Base-by-base conservation (phyloP, 768 basidiomycete genomes). In the Tephrocybe sp. region DNA sequence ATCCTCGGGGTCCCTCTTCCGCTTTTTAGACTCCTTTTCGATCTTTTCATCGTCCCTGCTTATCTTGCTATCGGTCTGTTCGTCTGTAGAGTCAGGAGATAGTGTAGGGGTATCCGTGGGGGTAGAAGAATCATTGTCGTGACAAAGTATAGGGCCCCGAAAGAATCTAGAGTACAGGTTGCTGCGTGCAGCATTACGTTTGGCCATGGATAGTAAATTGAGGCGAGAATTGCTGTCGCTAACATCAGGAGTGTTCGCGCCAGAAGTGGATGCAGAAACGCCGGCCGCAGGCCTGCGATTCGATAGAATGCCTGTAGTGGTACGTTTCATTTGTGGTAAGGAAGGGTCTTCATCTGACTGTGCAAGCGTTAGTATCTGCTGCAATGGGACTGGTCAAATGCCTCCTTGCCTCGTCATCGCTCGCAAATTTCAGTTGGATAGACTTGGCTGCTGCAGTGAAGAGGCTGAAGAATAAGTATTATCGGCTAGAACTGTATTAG, bases 401-500 rank as follows among this genome's bases (percentile, higher is more conserved):
- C n/a, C 11, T 41, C 18, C 13, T 44, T 60, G 60, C 73, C 37
- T 68, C 76, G 15, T 79, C 79, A 30, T 78, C 77, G 45, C 73
- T 75, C 16, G 74, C 64, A 48, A 86, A 62, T 61, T 83, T 84
- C 34, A 94, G 76, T 49, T 84, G 81, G 45, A 97, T 91, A 23
- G 89, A 81, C 54, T 85, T 86, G 0, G 93, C 85, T 16, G 93
- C 91, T 12, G 86, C 83, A 1, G 85, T 71, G 65, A 90, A 97
- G 45, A 95, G 67, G 60, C 91, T 93, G 56, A n/a, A 16, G 16
- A 15, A 23, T 52, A n/a, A 41, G 27, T n/a, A 22, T 15, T 16
- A 31, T 38, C 24, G 4, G 16, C 16, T 13, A 41, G 22, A 37
- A 34, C 7, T 16, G 29, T 9, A 33, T 27, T 25, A 23, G 41